Base-by-base conservation (phyloP, 2,329 filamentous ascomycete genomes). In the Trichoderma cornu-damae region DNA sequence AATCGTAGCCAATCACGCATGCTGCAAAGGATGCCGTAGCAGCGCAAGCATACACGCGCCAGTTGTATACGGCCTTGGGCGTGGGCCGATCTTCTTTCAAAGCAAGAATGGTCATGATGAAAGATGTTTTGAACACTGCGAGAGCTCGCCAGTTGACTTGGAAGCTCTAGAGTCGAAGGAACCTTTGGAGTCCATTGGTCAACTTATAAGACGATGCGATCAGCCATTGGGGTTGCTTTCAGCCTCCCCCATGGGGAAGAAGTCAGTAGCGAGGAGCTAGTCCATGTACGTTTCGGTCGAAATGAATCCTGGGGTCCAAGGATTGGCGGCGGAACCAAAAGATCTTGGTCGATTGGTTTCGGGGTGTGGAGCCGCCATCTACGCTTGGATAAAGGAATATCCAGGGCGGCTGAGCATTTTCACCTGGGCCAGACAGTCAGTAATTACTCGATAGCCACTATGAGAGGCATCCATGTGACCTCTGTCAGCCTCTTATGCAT, bases 31-130 rank as follows among this genome's bases (percentile, higher is more conserved):
- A 55, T 38, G 52, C 52, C 8, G 52, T 55, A 14, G 52, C 52
- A 55, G 52, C 52, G 7, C 52, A 55, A 6, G 22, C 52, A 38
- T 55, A 55, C 12, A 47, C 52, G 14, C 52, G 35, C 52, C 52
- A 55, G 24, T 55, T 55, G 42, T 55, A 55, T 20, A 55, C 52
- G 5, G 42, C 32, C 32, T 55, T 55, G 34, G 52, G 52, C 32
- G 52, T 55, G 8, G 52, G 52, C 52, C 52, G 52, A 28, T 55
- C 52, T 35, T 55, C 52, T 35, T 55, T 55, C 43, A 55, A 32
- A 16, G 52, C 3, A 43, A 55, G 42, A 20, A 55, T 20, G 24
- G 32, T 38, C 52, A 55, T 55, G 32, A 12, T 55, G 42, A 9
- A 46, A 46, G 16, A 38, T 38, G 30, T 20, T n/a, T 35, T 22